Conservation (phyloP, 2,329 filamentous ascomycete genomes). For the Hirsutella minnesotensis region DNA sequence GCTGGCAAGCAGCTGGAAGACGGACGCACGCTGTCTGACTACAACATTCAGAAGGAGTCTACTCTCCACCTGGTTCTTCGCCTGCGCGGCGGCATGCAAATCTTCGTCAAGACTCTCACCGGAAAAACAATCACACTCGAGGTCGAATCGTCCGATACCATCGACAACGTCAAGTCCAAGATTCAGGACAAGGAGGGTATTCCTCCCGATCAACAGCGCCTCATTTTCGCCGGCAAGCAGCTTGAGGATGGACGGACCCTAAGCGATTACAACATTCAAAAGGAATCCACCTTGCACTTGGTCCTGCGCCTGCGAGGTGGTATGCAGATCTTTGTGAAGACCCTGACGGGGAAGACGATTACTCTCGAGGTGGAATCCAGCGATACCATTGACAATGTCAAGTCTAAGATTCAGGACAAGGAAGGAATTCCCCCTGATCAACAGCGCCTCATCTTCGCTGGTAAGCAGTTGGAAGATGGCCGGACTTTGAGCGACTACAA, state of each 20-base stretch:
- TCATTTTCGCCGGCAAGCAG: slow-evolving; percentile 95
- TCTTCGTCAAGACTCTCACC: slow-evolving; percentile 78
- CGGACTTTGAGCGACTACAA: slow-evolving; percentile 91
- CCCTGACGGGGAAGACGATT: slow-evolving; percentile 84
- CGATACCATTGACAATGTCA: slow-evolving; percentile 91
- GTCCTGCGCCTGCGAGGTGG: slow-evolving; percentile 82
- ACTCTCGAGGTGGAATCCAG: slow-evolving; percentile 82
- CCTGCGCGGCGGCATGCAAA: slow-evolving; percentile 54
- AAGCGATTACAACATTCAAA: slow-evolving; percentile 91
- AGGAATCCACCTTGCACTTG: slow-evolving; percentile 76
- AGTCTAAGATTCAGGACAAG: slow-evolving; percentile 87
- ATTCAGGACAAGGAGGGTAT: slow-evolving; percentile 98
- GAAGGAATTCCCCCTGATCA: slow-evolving; percentile 91
- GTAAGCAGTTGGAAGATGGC: slow-evolving; percentile 88
- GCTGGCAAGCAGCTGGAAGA: slow-evolving; percentile 96
- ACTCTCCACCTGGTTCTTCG: slow-evolving; percentile 67
- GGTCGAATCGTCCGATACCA: slow-evolving; percentile 80
- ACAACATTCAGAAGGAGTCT: slow-evolving; percentile 51
- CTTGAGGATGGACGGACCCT: slow-evolving; percentile 87
- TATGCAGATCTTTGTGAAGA: slow-evolving; percentile 86
- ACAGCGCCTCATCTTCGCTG: slow-evolving; percentile 86
- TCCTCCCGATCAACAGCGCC: slow-evolving; percentile 84
- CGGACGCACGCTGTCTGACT: slow-evolving; percentile 48
- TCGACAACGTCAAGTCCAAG: slow-evolving; percentile 94
- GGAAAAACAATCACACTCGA: slow-evolving; percentile 92